A percentile compares a stretch with the other conserved stretches of the same genome.
Conservation (phyloP, 306 rosid species). For the Quercus alba region DNA sequence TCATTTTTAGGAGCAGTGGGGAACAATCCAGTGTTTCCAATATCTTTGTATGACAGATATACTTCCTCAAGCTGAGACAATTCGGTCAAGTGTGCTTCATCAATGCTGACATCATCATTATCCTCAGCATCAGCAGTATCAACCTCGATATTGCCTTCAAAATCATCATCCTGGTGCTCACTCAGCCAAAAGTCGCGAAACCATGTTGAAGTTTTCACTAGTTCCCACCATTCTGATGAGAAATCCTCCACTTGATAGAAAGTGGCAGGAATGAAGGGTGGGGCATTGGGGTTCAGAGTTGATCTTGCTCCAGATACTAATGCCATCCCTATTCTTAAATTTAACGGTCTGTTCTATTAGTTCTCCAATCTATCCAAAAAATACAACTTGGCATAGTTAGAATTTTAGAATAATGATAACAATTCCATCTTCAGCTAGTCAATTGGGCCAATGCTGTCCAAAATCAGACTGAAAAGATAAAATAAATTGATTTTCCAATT, state of each 20-base stretch:
- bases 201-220: too few species aligned
- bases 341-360: neutral
- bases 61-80: conserved; percentile 47
- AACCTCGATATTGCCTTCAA: too few species aligned
- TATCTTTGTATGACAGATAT: conserved; percentile 13
- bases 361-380: neutral
- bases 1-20: conserved; percentile 7
- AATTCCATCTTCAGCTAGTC: neutral
- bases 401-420: neutral
- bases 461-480: neutral
- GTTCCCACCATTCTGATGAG: too few species aligned
- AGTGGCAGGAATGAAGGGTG: too few species aligned
- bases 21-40: conserved; percentile 3
- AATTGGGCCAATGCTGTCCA: neutral
- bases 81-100: conserved; percentile 28
- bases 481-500: neutral
- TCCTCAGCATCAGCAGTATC: too few species aligned
- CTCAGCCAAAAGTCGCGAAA: too few species aligned
- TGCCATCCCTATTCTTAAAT: conserved; percentile 16
- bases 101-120: neutral
- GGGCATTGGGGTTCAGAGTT: too few species aligned
- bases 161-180: too few species aligned
- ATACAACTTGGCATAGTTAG: neutral
- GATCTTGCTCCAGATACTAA: neutral
- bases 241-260: too few species aligned